Evolutionary conservation across 805 yeast species (phyloP).

Genomic region (Saccharomycopsis amapae): DNA sequence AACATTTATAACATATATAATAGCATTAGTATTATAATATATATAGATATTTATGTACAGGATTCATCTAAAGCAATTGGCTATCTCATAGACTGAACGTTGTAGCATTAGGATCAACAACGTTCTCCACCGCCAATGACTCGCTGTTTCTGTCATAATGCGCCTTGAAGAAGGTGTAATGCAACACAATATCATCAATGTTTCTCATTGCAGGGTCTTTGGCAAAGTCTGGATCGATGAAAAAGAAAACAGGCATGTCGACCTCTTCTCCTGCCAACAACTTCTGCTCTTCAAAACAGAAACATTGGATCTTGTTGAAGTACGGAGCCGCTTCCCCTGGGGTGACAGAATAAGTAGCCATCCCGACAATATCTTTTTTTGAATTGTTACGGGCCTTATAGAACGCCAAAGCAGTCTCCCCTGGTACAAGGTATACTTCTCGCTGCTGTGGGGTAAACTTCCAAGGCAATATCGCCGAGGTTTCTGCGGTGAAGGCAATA

Average conservation of each 20-base stretch:
- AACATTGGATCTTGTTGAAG: conserved; percentile 95
- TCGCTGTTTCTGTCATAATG: conserved; percentile 36
- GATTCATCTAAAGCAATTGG: no score
- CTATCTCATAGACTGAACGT: no score
- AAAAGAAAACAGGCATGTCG: conserved; percentile 97
- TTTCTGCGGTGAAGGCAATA: conserved; percentile 87
- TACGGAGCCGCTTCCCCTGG: conserved; percentile 97
- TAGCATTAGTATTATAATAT: no score
- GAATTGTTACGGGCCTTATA: conserved; percentile 85
- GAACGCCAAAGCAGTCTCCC: conserved; percentile 95
- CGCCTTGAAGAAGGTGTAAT: conserved; percentile 82
- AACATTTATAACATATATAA: no score
- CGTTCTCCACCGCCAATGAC: conserved; percentile 23
- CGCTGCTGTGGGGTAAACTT: conserved; percentile 89
- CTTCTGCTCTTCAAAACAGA: conserved; percentile 95
- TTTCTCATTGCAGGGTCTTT: conserved; percentile 89
- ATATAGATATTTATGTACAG: no score
- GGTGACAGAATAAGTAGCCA: conserved; percentile 96
- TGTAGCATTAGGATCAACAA: no score
- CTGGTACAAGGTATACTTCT: conserved; percentile 88
- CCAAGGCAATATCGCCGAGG: conserved; percentile 90
- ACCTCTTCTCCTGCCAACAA: conserved; percentile 94
- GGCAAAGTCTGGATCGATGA: conserved; percentile 92
- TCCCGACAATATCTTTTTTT: conserved; percentile 88
- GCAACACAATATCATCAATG: conserved; percentile 81